phyloP scores from a whole-genome alignment of 2,329 filamentous ascomycete genomes.

The Pseudogymnoascus destructans region DNA sequence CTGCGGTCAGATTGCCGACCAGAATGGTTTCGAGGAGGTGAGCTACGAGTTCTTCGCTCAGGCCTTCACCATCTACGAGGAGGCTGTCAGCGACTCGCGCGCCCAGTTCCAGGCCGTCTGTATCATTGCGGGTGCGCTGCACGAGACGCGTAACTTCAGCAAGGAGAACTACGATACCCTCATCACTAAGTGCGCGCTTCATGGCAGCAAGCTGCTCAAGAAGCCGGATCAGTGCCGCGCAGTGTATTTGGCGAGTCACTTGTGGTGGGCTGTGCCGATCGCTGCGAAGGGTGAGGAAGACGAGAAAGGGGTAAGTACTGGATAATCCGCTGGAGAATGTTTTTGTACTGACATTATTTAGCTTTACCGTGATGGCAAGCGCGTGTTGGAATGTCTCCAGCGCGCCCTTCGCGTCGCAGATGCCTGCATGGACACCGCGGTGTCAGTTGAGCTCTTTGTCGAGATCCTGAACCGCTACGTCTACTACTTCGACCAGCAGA shows the following conservation, averaged over 20 bases:
- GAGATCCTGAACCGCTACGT: conserved; percentile 97
- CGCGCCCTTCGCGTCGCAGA: conserved; percentile 90
- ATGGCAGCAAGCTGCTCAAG: conserved; percentile 90
- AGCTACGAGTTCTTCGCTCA: conserved; percentile 98
- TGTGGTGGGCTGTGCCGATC: conserved; percentile 95
- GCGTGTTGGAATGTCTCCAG: conserved; percentile 91
- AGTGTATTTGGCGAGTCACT: conserved; percentile 88
- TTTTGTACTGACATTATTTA: conserved; percentile 29
- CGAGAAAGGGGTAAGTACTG: conserved; percentile 53
- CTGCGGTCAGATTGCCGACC: conserved; percentile 84
- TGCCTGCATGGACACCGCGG: conserved; percentile 96
- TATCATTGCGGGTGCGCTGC: conserved; percentile 77
- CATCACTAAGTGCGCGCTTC: conserved; percentile 93
- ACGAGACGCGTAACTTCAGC: conserved; percentile 79
- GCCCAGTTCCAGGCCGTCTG: conserved; percentile 97
- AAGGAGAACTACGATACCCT: conserved; percentile 98
- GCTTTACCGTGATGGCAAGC: conserved; percentile 95
- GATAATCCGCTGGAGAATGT: background rate
- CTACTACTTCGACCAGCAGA: conserved; percentile 98
- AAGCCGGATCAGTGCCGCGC: conserved; percentile 97
- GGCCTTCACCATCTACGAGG: conserved; percentile 95
- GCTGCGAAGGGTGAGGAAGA: conserved; percentile 66
- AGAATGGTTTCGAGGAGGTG: conserved; percentile 85
- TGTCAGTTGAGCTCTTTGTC: conserved; percentile 94
- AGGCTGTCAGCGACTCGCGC: conserved; percentile 86